Conservation (phyloP, 371 early-diverging fungal species). For the Dichotomocladium elegans region DNA sequence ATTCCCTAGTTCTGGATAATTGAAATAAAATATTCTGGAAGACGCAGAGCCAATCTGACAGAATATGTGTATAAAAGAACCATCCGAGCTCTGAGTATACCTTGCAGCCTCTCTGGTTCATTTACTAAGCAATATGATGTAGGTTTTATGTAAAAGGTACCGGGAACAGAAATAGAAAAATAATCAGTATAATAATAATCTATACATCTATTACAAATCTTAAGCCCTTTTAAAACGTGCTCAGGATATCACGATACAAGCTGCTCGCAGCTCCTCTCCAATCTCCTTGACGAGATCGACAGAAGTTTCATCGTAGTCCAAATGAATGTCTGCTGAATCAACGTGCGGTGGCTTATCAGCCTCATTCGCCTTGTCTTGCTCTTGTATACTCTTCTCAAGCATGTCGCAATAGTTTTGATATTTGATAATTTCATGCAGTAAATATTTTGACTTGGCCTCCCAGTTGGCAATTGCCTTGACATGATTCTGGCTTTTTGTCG, state of each 20-base stretch:
- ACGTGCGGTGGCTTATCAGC: slow-evolving; percentile 17
- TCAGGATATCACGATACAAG: neutral
- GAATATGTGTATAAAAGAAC: no score
- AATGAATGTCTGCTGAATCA: neutral
- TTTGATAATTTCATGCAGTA: slow-evolving; percentile 85
- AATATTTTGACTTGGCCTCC: slow-evolving; percentile 80
- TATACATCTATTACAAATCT: no score
- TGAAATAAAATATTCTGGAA: no score
- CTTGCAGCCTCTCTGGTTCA: no score
- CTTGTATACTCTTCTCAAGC: slow-evolving; percentile 53
- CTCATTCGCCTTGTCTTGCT: slow-evolving; percentile 6
- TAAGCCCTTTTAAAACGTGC: no score
- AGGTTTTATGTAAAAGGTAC: no score
- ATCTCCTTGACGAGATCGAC: slow-evolving; percentile 35
- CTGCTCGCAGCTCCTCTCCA: slow-evolving; percentile 23
- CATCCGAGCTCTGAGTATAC: no score
- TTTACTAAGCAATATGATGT: no score
- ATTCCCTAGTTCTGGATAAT: no score
- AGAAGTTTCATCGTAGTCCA: slow-evolving; percentile 8
- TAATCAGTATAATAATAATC: no score
- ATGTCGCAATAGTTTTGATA: slow-evolving; percentile 82
- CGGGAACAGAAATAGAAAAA: no score
- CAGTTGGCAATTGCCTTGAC: slow-evolving; percentile 79
- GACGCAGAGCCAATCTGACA: no score
- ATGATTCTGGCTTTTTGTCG: slow-evolving; percentile 52